Conservation (phyloP, 2,329 filamentous ascomycete species). For the Uncinocarpus reesii region DNA sequence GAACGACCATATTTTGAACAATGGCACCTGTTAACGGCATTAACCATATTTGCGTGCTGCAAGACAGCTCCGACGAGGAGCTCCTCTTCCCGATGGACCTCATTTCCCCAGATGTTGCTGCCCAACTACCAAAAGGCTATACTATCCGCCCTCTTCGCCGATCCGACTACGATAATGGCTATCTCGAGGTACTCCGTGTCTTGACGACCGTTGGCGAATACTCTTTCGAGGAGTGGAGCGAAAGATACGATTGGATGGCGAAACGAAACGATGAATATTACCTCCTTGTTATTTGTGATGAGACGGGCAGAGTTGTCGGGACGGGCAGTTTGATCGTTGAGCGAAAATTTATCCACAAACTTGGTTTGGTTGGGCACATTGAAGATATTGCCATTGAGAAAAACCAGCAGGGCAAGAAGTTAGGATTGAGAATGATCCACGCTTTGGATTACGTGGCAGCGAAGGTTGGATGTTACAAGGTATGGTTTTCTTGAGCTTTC, state of each 20-base stretch:
- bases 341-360: conserved; percentile 55
- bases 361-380: conserved; percentile 70
- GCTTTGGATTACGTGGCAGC: conserved; percentile 81
- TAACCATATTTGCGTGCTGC: not conserved
- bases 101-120: conserved; percentile 63
- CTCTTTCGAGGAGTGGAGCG: conserved; percentile 59
- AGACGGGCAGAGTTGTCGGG: conserved; percentile 61
- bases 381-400: conserved; percentile 94
- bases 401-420: conserved; percentile 94
- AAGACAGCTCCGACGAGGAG: conserved; percentile 29
- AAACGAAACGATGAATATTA: conserved; percentile 69
- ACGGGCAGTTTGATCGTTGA: conserved; percentile 86
- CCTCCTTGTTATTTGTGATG: conserved; percentile 74
- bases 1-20: too few species aligned
- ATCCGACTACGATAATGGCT: conserved; percentile 68
- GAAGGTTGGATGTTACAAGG: conserved; percentile 87
- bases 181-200: conserved; percentile 82
- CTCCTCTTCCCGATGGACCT: conserved; percentile 69
- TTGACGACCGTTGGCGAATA: conserved; percentile 90
- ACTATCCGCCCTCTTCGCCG: conserved; percentile 67
- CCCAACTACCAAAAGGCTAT: conserved; percentile 69
- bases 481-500: conserved; percentile 29
- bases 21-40: conserved; percentile 1
- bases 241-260: conserved; percentile 73
- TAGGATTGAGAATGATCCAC: conserved; percentile 85